These are phyloP conservation scores for Cyberlindnera petersonii DNA, from an alignment of 805 yeast genomes.

Conservation along the genomic window DNA sequence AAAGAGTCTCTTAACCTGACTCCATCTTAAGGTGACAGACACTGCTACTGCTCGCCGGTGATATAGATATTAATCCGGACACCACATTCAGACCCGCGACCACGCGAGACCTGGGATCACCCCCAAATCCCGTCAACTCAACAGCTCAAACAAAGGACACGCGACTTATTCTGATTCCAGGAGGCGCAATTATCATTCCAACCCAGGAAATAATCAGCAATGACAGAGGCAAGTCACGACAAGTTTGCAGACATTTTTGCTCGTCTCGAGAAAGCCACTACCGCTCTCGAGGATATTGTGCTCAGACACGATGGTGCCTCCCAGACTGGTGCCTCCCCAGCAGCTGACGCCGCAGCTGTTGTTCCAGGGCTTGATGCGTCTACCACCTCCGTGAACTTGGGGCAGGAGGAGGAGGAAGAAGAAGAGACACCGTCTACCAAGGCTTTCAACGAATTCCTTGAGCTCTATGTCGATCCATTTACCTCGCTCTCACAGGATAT, in stretches of 20 bases:
- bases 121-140: neutral
- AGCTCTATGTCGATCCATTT: slow-evolving; percentile 55
- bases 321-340: slow-evolving; percentile 3
- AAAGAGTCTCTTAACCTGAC: too few relatives aligned
- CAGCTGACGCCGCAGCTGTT: slow-evolving; percentile 5
- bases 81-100: neutral
- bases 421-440: slow-evolving; percentile 36
- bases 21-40: too few relatives aligned
- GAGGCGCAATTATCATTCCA: too few relatives aligned
- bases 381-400: slow-evolving; percentile 11
- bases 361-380: slow-evolving; percentile 12
- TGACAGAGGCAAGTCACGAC: slow-evolving; percentile 18
- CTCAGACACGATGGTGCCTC: slow-evolving; percentile 20
- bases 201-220: neutral
- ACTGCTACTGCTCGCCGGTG: too few relatives aligned
- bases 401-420: slow-evolving; percentile 17
- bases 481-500: slow-evolving; percentile 47
- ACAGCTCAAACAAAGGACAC: neutral
- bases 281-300: slow-evolving; percentile 26
- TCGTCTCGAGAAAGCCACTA: slow-evolving; percentile 28
- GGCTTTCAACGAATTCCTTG: slow-evolving; percentile 54
- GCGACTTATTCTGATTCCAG: neutral
- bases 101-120: too few relatives aligned
- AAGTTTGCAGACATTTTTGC: slow-evolving; percentile 17
- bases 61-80: too few relatives aligned